Evolutionary conservation across 371 early-diverging fungal species (phyloP).

Genomic region (Mycotypha africana): DNA sequence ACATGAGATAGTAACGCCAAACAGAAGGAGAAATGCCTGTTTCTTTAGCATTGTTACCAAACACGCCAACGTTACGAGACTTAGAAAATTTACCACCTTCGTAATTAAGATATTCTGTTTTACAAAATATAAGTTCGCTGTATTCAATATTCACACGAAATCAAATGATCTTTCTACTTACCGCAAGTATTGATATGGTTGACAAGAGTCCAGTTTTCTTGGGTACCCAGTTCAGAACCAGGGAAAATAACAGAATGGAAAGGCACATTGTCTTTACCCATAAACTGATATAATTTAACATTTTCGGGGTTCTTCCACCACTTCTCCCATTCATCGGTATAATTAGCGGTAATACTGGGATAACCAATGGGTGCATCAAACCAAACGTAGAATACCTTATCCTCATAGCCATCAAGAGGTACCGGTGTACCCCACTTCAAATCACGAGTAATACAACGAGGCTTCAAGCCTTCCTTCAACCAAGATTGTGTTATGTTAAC

Average conservation of each 20-base stretch:
- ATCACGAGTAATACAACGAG: slow-evolving; percentile 99
- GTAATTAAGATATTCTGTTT: slow-evolving; percentile 95
- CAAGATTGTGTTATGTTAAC: slow-evolving; percentile 91
- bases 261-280: slow-evolving; percentile 99
- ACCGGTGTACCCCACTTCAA: slow-evolving; percentile 99
- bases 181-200: slow-evolving; percentile 94
- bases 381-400: slow-evolving; percentile 99
- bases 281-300: slow-evolving; percentile 97
- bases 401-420: slow-evolving; percentile 84
- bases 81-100: slow-evolving; percentile 99
- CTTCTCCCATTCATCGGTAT: slow-evolving; percentile 89
- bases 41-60: slow-evolving; percentile 95
- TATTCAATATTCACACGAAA: background rate
- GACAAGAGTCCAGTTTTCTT: slow-evolving; percentile 87
- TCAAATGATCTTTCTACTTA: slow-evolving; percentile 18
- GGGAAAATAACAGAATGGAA: slow-evolving; percentile 99
- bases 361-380: slow-evolving; percentile 99
- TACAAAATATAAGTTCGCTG: background rate
- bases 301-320: slow-evolving; percentile 99
- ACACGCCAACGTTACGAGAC: slow-evolving; percentile 97
- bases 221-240: slow-evolving; percentile 82
- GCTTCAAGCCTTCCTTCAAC: slow-evolving; percentile 94
- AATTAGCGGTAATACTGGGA: slow-evolving; percentile 94
- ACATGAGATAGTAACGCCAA: slow-evolving; percentile 98
- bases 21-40: slow-evolving; percentile 91